phyloP scores from a whole-genome alignment of 148 eudicot species.

The Polygonum aviculare region DNA sequence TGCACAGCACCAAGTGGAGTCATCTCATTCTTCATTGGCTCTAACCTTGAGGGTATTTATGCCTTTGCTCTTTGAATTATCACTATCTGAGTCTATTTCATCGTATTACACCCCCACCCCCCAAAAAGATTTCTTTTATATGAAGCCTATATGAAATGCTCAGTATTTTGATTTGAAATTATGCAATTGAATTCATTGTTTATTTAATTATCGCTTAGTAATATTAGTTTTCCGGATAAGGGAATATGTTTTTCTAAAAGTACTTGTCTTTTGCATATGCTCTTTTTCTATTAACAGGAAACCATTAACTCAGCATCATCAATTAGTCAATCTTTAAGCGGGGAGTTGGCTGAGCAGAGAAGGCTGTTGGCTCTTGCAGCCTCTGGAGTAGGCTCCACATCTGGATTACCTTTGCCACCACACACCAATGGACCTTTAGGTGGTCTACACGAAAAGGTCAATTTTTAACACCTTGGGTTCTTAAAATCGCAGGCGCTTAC shows the following conservation, averaged over 20 bases:
- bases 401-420: conserved; percentile 56
- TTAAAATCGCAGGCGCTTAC: not conserved
- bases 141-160: too few species aligned
- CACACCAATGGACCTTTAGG: conserved; percentile 76
- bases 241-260: not conserved
- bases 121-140: too few species aligned
- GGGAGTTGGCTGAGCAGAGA: conserved; percentile 85
- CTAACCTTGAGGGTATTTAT: conserved; percentile 65
- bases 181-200: not conserved
- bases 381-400: conserved; percentile 61
- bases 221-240: not conserved
- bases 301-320: conserved; percentile 79
- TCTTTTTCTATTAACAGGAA: conserved; percentile 36
- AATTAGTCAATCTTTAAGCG: conserved; percentile 57
- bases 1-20: conserved; percentile 60
- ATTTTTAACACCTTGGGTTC: not conserved
- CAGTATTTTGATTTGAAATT: too few species aligned
- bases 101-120: not conserved
- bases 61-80: not conserved
- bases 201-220: not conserved
- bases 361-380: conserved; percentile 70
- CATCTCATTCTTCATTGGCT: conserved; percentile 68
- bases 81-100: too few species aligned
- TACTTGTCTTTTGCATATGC: not conserved
- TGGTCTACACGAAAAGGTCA: conserved; percentile 77